phyloP scores from a whole-genome alignment of 2,329 filamentous ascomycete genomes.

The Phialophora tarda region DNA sequence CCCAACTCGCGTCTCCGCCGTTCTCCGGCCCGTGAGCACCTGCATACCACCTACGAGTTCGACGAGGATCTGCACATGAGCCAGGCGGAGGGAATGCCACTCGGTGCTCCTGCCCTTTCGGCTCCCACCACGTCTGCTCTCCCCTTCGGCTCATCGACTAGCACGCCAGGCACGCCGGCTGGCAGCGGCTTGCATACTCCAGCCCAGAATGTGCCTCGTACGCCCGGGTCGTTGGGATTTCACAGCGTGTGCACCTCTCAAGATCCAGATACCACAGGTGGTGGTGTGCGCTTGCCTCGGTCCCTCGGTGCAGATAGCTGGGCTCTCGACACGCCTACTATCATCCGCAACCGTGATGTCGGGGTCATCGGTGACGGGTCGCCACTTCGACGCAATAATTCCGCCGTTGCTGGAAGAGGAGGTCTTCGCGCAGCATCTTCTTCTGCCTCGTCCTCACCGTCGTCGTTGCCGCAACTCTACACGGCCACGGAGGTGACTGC shows the following conservation, averaged over 20 bases:
- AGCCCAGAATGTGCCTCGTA: background rate
- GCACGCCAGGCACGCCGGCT: background rate
- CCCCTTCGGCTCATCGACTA: background rate
- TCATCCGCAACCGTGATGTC: background rate
- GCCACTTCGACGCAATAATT: background rate
- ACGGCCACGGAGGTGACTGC: background rate
- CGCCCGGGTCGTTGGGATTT: background rate
- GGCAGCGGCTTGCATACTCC: background rate
- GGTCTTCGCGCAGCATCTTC: background rate
- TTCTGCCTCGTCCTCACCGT: background rate
- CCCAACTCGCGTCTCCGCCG: background rate
- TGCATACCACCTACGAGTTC: background rate
- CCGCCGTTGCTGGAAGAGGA: background rate
- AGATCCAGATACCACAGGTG: background rate
- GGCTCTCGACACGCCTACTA: background rate
- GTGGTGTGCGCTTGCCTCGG: background rate
- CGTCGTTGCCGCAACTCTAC: background rate
- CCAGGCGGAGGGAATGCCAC: background rate
- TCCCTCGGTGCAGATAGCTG: background rate
- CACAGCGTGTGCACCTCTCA: background rate
- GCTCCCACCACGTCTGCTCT: background rate
- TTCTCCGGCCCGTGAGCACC: background rate
- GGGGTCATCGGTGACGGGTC: background rate
- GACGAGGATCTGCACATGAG: conserved; percentile 1
- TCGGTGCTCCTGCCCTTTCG: background rate